phyloP scores from a whole-genome alignment of 345 rosid genomes.

The Moringa oleifera region DNA sequence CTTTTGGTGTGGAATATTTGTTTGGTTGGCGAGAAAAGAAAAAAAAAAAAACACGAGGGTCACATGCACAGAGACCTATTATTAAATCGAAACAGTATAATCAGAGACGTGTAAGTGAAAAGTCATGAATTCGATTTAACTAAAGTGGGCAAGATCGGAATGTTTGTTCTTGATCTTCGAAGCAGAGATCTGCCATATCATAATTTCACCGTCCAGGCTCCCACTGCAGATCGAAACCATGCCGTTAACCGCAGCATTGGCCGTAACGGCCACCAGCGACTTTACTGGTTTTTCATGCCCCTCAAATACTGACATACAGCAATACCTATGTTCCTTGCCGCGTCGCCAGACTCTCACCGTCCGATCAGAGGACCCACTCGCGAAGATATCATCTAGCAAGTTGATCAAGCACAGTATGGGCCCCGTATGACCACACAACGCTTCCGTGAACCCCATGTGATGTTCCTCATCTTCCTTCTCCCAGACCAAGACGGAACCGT shows the following conservation, averaged over 20 bases:
- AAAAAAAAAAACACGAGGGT: too few relatives aligned
- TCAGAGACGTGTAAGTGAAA: too few relatives aligned
- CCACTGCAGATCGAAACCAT: conserved; percentile 56
- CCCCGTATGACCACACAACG: conserved; percentile 64
- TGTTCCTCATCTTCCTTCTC: conserved; percentile 25
- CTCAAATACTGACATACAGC: conserved; percentile 49
- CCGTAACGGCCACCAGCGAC: conserved; percentile 37
- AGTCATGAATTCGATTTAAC: too few relatives aligned
- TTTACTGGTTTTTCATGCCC: conserved; percentile 67
- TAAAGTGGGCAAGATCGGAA: too few relatives aligned
- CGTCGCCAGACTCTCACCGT: conserved; percentile 64
- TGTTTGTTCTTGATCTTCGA: too few relatives aligned
- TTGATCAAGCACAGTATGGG: conserved; percentile 62
- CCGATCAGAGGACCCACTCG: conserved; percentile 72
- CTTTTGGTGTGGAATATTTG: too few relatives aligned
- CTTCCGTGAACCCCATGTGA: conserved; percentile 51
- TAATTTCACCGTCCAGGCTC: conserved; percentile 58
- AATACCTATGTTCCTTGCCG: conserved; percentile 29
- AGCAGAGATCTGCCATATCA: conserved; percentile 34
- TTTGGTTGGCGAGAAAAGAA: too few relatives aligned
- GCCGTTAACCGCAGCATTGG: conserved; percentile 10
- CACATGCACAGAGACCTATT: too few relatives aligned
- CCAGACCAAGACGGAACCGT: conserved; percentile 74
- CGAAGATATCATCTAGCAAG: conserved; percentile 40
- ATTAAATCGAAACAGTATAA: too few relatives aligned